Conservation (phyloP, 2,329 filamentous ascomycete genomes). For the Neophaeococcomyces aloes region DNA sequence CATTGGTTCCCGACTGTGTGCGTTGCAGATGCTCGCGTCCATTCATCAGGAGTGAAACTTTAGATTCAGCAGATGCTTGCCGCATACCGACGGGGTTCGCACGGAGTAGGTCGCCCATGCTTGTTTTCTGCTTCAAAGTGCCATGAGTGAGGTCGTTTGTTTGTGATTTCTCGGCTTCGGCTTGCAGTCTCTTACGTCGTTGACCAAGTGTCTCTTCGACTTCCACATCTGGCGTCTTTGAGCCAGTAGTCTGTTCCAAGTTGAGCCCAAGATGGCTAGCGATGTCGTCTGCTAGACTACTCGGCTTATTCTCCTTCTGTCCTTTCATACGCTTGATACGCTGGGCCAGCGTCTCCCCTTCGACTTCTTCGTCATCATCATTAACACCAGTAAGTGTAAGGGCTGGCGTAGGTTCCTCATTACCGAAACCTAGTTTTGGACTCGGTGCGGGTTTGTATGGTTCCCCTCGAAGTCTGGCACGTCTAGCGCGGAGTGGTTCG, state of each 20-base stretch:
- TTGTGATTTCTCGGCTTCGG: conserved; percentile 24
- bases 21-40: conserved; percentile 5
- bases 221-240: conserved; percentile 15
- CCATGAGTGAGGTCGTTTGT: conserved; percentile 5
- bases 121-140: conserved; percentile 25
- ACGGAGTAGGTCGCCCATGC: conserved; percentile 42
- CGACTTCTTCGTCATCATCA: conserved; percentile 22
- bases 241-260: conserved; percentile 13
- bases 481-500: conserved; percentile 70
- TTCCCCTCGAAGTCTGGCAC: conserved; percentile 61
- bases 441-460: conserved; percentile 26
- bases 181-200: conserved; percentile 35
- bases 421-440: conserved; percentile 22
- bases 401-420: neutral
- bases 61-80: conserved; percentile 13
- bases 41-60: conserved; percentile 4
- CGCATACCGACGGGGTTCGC: conserved; percentile 38
- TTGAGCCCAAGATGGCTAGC: conserved; percentile 31
- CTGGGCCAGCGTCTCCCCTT: conserved; percentile 37
- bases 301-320: conserved; percentile 24
- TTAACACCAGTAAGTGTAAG: neutral
- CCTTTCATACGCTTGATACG: conserved; percentile 32
- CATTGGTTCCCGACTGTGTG: conserved; percentile 11
- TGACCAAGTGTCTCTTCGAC: conserved; percentile 39
- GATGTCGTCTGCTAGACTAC: conserved; percentile 28